Percentiles rank a stretch among this genome's conserved stretches.
Conservation (phyloP, 225 moss, liverwort and hornwort species). For the Climacium dendroides region DNA sequence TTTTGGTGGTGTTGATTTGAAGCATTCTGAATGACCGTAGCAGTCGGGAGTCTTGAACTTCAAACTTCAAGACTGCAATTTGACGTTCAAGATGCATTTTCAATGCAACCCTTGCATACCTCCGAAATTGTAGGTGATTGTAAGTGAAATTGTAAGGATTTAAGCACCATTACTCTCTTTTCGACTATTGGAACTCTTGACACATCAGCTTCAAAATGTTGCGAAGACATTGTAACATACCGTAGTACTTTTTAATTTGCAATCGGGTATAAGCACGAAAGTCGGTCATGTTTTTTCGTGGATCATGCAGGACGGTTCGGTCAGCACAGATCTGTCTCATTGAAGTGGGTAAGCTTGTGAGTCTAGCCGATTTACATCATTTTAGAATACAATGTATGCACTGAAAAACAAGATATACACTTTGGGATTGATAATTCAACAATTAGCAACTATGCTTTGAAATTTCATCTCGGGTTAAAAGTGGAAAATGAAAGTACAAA, state of each 20-base stretch:
- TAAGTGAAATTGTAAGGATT: not conserved
- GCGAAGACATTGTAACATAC: too few relatives aligned
- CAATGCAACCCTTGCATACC: too few relatives aligned
- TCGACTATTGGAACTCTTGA: not conserved
- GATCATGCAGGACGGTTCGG: not conserved
- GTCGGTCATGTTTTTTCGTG: too few relatives aligned
- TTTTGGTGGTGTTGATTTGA: not conserved
- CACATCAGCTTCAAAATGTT: not conserved
- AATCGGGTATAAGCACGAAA: too few relatives aligned
- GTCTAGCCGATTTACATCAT: not conserved
- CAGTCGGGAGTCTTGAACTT: too few relatives aligned
- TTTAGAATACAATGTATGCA: not conserved
- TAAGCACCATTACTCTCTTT: too few relatives aligned
- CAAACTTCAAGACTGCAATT: not conserved
- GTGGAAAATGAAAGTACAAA: not conserved
- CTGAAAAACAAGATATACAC: not conserved
- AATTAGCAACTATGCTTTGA: not conserved
- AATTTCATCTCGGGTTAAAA: fast-evolving
- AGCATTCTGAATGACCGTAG: too few relatives aligned
- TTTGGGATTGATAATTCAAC: not conserved
- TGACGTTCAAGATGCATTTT: too few relatives aligned
- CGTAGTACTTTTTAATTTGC: not conserved
- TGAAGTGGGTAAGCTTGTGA: not conserved
- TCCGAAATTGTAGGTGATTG: too few relatives aligned
- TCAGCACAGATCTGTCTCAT: too few relatives aligned